These are phyloP conservation scores for Sanchytrium tribonematis DNA, from an alignment of 371 early-diverging fungal genomes.

Conservation along the genomic window DNA sequence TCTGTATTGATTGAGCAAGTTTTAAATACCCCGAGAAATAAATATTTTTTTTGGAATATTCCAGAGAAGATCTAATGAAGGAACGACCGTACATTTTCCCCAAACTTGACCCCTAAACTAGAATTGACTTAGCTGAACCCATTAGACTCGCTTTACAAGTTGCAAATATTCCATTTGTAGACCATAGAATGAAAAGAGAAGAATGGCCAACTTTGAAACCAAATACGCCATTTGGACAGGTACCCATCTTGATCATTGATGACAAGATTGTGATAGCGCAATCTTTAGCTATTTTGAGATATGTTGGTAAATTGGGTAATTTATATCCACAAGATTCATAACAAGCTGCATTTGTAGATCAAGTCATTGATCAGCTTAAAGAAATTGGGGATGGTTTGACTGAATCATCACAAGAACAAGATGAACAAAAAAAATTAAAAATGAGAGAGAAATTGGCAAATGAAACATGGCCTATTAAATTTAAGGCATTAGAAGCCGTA, in stretches of 20 bases:
- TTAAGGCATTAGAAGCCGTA: not conserved
- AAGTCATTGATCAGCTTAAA: not conserved
- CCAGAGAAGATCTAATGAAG: too few relatives aligned
- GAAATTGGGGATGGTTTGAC: not conserved
- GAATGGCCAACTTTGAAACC: not conserved
- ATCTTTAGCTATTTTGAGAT: not conserved
- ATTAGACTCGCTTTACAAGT: not conserved
- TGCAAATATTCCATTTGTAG: not conserved
- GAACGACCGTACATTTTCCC: too few relatives aligned
- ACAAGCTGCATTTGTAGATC: not conserved
- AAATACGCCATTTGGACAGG: not conserved
- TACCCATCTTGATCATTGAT: slow-evolving; percentile 1
- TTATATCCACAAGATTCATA: not conserved
- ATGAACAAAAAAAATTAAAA: not conserved
- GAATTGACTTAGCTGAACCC: too few relatives aligned
- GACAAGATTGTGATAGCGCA: not conserved
- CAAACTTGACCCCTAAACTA: too few relatives aligned
- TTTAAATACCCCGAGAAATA: too few relatives aligned
- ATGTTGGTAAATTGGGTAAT: not conserved
- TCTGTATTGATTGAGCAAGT: too few relatives aligned
- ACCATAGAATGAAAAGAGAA: not conserved
- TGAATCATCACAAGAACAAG: not conserved
- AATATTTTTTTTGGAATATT: too few relatives aligned
- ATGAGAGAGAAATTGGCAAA: not conserved
- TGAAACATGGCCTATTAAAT: not conserved